Conservation (phyloP, 768 basidiomycete genomes). For the Termitomyces sp. region DNA sequence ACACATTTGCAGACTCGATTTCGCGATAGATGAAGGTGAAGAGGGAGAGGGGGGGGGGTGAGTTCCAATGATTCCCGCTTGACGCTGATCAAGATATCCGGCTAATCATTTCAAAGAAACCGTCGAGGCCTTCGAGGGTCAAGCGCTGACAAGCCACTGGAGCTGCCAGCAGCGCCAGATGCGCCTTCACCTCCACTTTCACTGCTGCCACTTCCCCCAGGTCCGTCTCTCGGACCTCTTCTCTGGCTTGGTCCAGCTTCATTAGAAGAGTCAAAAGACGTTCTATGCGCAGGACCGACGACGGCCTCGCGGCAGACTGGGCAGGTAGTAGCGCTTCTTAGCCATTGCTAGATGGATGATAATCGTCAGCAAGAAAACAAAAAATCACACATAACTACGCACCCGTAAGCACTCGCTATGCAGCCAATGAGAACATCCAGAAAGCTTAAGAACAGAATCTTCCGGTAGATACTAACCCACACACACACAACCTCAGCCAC, state of each 20-base stretch:
- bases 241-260: slow-evolving; percentile 16
- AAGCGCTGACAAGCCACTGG: background rate
- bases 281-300: slow-evolving; percentile 1
- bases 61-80: background rate
- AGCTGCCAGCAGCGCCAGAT: background rate
- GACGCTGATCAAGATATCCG: background rate
- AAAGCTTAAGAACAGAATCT: slow-evolving; percentile 65
- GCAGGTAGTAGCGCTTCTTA: slow-evolving; percentile 71
- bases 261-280: slow-evolving; percentile 2
- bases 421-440: slow-evolving; percentile 77
- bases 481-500: slow-evolving; percentile 10
- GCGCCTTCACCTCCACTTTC: background rate
- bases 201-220: slow-evolving; percentile 1
- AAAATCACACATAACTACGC: slow-evolving; percentile 15
- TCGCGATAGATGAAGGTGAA: background rate
- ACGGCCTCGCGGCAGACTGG: slow-evolving; percentile 77
- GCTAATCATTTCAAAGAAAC: background rate
- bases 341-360: slow-evolving; percentile 62
- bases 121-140: slow-evolving; percentile 1
- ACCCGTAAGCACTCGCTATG: slow-evolving; percentile 77
- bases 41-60: too few relatives aligned
- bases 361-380: slow-evolving; percentile 3
- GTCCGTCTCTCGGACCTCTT: slow-evolving; percentile 10
- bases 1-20: background rate
- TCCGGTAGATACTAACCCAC: slow-evolving; percentile 53